Percentiles rank a stretch among this genome's conserved stretches.
These are phyloP conservation scores for Sextonia rubra DNA, from an alignment of 164 flowering plant genomes.

Conservation along the genomic window DNA sequence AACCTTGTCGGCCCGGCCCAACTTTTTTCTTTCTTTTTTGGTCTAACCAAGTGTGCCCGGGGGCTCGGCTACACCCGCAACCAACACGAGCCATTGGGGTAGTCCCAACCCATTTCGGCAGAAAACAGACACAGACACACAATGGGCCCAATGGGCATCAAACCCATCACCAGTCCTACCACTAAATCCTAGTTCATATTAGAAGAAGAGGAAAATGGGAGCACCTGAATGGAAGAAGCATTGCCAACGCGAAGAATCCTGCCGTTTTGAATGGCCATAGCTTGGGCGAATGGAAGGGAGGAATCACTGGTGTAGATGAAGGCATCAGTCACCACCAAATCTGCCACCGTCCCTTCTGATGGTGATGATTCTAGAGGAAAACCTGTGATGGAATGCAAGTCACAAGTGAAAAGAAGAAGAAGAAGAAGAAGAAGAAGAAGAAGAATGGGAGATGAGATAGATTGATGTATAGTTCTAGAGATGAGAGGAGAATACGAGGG, in stretches of 20 bases:
- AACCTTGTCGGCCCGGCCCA: too few species aligned
- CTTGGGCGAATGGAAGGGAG: constrained; percentile 69
- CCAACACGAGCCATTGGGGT: too few species aligned
- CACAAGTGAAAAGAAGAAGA: background rate
- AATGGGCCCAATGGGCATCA: background rate
- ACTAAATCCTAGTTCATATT: background rate
- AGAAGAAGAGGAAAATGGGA: background rate
- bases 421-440: background rate
- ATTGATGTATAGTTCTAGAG: too few species aligned
- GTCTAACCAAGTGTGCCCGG: too few species aligned
- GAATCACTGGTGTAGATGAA: constrained; percentile 68
- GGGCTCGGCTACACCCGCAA: background rate
- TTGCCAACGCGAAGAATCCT: constrained; percentile 63
- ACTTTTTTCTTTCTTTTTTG: too few species aligned
- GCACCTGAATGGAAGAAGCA: constrained; percentile 54
- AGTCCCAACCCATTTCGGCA: background rate
- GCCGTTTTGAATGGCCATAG: constrained; percentile 65
- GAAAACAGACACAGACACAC: background rate
- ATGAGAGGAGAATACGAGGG: constrained; percentile 3
- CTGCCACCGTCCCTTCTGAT: constrained; percentile 31
- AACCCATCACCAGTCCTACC: background rate
- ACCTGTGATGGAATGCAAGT: background rate
- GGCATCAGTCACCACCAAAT: constrained; percentile 67
- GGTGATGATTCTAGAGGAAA: background rate
- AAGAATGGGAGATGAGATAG: background rate